Evolutionary conservation across 305 asterid species (phyloP).

Genomic region (Fraxinus baroniana): DNA sequence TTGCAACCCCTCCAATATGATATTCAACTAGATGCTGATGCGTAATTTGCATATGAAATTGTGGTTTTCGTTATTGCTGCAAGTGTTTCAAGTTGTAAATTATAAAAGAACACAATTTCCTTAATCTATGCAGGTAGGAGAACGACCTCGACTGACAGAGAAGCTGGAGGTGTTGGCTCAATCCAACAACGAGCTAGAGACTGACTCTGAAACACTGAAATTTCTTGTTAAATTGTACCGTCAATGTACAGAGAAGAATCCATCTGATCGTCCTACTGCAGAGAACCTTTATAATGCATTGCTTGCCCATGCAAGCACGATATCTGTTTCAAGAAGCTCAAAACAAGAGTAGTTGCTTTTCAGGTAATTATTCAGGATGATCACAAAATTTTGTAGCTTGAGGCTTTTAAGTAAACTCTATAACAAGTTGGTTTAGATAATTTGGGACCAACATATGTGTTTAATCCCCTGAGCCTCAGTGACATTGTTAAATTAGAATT

Average conservation of each 20-base stretch:
- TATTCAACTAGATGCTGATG: neutral
- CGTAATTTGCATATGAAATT: neutral
- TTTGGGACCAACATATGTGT: slow-evolving; percentile 7
- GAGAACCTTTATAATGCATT: slow-evolving; percentile 46
- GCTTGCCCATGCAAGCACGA: slow-evolving; percentile 36
- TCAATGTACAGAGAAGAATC: slow-evolving; percentile 68
- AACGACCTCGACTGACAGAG: slow-evolving; percentile 52
- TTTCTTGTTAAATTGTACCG: slow-evolving; percentile 53
- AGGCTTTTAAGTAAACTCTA: slow-evolving; percentile 12
- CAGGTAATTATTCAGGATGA: slow-evolving; percentile 3
- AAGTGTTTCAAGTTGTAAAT: neutral
- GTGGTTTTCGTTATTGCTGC: neutral
- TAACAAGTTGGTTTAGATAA: slow-evolving; percentile 13
- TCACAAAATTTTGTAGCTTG: slow-evolving; percentile 45
- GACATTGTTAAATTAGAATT: neutral
- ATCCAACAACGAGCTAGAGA: slow-evolving; percentile 34
- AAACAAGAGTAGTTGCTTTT: slow-evolving; percentile 32
- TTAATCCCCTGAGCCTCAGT: neutral
- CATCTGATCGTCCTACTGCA: slow-evolving; percentile 70
- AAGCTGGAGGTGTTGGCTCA: slow-evolving; percentile 47
- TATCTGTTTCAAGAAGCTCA: slow-evolving; percentile 30
- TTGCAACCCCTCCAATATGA: neutral
- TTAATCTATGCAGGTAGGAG: slow-evolving; percentile 44
- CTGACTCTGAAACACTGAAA: slow-evolving; percentile 39
- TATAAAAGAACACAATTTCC: neutral